Conservation (phyloP, 108 stramenopile genomes). For the Fragilaria radians region DNA sequence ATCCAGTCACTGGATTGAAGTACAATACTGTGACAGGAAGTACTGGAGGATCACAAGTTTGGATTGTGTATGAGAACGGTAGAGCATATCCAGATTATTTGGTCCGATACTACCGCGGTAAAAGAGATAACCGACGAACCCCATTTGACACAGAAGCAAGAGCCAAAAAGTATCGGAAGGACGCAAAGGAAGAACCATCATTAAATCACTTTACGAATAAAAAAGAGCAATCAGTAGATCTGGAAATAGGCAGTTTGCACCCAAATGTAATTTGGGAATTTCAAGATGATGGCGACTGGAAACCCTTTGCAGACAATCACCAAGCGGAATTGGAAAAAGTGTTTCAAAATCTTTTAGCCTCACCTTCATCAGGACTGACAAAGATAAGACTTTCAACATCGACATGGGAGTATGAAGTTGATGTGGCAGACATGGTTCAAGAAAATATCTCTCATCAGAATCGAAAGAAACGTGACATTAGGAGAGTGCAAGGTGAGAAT, state of each 20-base stretch:
- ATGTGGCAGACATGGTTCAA: not conserved
- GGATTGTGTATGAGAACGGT: conserved; percentile 8
- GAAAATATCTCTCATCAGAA: conserved; percentile 4
- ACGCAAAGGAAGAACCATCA: not conserved
- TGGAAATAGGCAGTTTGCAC: not conserved
- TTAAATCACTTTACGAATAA: too few relatives aligned
- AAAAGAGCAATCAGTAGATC: not conserved
- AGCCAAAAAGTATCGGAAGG: not conserved
- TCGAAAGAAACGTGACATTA: not conserved
- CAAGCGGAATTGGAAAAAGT: not conserved
- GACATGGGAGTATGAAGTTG: conserved; percentile 2
- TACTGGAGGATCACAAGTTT: not conserved
- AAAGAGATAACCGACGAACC: not conserved
- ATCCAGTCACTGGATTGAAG: conserved; percentile 1
- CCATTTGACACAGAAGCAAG: not conserved
- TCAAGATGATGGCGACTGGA: not conserved
- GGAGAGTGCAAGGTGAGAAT: too few relatives aligned
- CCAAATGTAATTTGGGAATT: not conserved
- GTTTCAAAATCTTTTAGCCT: not conserved
- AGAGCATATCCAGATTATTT: conserved; percentile 6
- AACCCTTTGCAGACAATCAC: not conserved
- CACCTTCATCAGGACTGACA: not conserved
- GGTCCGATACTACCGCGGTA: not conserved
- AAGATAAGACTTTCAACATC: too few relatives aligned
- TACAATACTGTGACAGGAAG: conserved; percentile 4